Evolutionary conservation across 768 basidiomycete species (phyloP).

Genomic region (Leccinum subgranulosum): DNA sequence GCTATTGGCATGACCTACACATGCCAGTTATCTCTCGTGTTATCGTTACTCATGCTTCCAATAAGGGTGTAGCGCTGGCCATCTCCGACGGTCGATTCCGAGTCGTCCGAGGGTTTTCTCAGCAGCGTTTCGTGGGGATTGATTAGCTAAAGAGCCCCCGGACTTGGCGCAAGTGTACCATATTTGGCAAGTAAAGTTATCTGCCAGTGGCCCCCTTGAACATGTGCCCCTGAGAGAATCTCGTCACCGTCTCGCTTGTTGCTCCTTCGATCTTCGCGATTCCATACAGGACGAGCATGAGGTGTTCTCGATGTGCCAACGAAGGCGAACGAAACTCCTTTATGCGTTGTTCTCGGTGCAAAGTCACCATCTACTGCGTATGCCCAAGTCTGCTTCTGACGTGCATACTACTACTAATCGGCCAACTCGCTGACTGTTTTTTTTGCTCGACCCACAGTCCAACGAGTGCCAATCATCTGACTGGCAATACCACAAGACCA

Average conservation of each 20-base stretch:
- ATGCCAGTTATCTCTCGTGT: too few relatives aligned
- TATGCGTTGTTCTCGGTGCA: conserved; percentile 29
- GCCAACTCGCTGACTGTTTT: neutral
- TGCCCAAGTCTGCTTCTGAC: neutral
- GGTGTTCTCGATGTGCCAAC: conserved; percentile 13
- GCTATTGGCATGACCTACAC: too few relatives aligned
- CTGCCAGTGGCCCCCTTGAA: too few relatives aligned
- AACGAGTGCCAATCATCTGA: conserved; percentile 25
- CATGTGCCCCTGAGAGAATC: too few relatives aligned
- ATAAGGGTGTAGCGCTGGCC: too few relatives aligned
- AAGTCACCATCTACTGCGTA: conserved; percentile 23
- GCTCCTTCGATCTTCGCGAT: neutral
- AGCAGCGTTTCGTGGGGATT: too few relatives aligned
- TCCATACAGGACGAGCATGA: neutral
- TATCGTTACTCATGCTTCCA: too few relatives aligned
- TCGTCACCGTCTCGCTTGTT: neutral
- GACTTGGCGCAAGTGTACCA: too few relatives aligned
- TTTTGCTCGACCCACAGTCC: conserved; percentile 12
- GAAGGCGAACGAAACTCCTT: conserved; percentile 13
- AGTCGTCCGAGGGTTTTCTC: too few relatives aligned
- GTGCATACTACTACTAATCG: neutral
- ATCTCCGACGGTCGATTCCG: too few relatives aligned
- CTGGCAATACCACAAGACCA: conserved; percentile 20
- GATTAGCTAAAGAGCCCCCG: too few relatives aligned
- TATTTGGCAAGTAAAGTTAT: too few relatives aligned